A percentile compares a stretch with the other conserved stretches of the same genome.
These are phyloP conservation scores for Phytophthora podocarpi DNA, from an alignment of 352 stramenopile genomes.

Conservation along the genomic window DNA sequence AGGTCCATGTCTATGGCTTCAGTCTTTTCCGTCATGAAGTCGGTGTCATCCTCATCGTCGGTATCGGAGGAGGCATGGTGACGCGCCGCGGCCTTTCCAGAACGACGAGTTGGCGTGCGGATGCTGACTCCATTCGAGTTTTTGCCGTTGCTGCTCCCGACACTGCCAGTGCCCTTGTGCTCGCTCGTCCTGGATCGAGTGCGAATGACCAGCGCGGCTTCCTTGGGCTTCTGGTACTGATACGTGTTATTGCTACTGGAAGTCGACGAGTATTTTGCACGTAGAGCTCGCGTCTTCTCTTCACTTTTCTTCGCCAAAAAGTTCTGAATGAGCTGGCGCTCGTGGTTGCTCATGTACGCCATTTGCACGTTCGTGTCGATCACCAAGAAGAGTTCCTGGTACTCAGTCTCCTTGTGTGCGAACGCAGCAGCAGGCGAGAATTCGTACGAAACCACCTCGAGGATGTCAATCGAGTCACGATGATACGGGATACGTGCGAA, in stretches of 20 bases:
- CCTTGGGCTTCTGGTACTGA: slow-evolving; percentile 76
- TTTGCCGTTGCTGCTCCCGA: slow-evolving; percentile 56
- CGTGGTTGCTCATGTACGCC: slow-evolving; percentile 44
- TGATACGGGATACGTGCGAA: slow-evolving; percentile 71
- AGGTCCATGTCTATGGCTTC: slow-evolving; percentile 54
- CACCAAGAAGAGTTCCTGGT: slow-evolving; percentile 75
- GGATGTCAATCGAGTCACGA: slow-evolving; percentile 71
- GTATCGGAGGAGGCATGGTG: slow-evolving; percentile 63
- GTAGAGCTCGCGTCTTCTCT: slow-evolving; percentile 51
- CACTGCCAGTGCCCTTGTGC: slow-evolving; percentile 51
- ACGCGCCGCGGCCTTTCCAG: slow-evolving; percentile 23
- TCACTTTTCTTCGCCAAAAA: slow-evolving; percentile 69
- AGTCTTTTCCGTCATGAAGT: slow-evolving; percentile 46
- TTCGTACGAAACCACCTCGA: slow-evolving; percentile 67
- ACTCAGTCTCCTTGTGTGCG: slow-evolving; percentile 42
- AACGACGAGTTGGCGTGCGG: slow-evolving; percentile 40
- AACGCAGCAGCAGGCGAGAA: slow-evolving; percentile 38
- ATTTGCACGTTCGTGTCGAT: slow-evolving; percentile 51
- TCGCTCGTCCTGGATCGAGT: slow-evolving; percentile 73
- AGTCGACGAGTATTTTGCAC: slow-evolving; percentile 50
- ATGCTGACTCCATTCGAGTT: slow-evolving; percentile 65
- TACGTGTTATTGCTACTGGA: slow-evolving; percentile 51
- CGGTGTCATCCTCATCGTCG: slow-evolving; percentile 74
- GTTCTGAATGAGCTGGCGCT: slow-evolving; percentile 57
- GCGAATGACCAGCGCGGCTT: slow-evolving; percentile 79